Evolutionary conservation across 257 asterid genomes (phyloP).

Genomic region (Nicotiana noctiflora): DNA sequence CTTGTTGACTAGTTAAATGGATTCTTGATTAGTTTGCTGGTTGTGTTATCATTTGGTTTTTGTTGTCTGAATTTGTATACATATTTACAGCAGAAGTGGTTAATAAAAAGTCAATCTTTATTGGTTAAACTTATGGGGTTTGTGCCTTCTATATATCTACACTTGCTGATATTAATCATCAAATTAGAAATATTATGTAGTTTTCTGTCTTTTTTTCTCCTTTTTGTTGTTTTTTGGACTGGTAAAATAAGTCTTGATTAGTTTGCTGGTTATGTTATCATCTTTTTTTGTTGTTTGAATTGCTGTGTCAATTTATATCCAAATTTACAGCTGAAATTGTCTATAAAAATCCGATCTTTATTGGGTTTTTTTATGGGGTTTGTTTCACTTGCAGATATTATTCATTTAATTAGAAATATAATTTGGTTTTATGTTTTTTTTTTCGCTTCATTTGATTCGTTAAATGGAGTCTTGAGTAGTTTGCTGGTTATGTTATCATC

Average conservation of each 20-base stretch:
- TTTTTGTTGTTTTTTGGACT: not conserved
- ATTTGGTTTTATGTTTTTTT: not conserved
- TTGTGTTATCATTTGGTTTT: not conserved
- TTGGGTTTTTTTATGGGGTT: not conserved
- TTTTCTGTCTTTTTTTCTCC: not conserved
- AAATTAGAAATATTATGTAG: too few species aligned
- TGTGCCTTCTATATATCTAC: not conserved
- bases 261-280: not conserved
- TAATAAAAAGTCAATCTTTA: not conserved
- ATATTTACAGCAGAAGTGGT: not conserved
- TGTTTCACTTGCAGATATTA: not conserved
- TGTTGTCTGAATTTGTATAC: not conserved
- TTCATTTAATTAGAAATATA: not conserved
- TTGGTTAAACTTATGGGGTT: not conserved
- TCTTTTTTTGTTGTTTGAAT: not conserved
- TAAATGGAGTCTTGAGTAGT: not conserved
- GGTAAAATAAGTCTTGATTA: not conserved
- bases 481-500: not conserved
- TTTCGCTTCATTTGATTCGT: not conserved
- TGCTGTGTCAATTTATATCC: not conserved
- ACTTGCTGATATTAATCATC: too few species aligned
- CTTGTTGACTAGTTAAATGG: not conserved
- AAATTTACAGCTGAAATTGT: not conserved
- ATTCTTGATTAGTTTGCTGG: not conserved
- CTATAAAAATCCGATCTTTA: not conserved